Evolutionary conservation across 2,329 filamentous ascomycete species (phyloP).

Genomic region (Pseudocercospora fuligena): DNA sequence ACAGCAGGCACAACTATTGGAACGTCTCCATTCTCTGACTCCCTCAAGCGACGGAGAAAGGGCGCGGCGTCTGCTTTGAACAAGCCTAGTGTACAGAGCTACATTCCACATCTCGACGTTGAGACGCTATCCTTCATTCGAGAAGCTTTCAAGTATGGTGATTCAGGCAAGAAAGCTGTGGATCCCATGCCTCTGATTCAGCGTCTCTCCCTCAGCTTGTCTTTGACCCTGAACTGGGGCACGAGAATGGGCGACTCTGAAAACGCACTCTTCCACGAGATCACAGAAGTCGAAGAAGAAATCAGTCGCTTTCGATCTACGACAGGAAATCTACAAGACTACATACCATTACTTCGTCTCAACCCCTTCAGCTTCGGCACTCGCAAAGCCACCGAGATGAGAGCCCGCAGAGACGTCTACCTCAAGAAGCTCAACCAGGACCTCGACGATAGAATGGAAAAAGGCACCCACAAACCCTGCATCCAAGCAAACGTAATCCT

Average conservation of each 20-base stretch:
- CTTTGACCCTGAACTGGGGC: constrained; percentile 70
- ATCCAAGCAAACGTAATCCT: constrained; percentile 70
- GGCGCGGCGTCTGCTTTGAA: constrained; percentile 69
- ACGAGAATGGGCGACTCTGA: constrained; percentile 63
- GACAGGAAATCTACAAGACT: constrained; percentile 66
- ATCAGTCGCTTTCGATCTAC: constrained; percentile 65
- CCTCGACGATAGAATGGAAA: constrained; percentile 64
- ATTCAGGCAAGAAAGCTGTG: constrained; percentile 58
- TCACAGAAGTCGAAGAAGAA: constrained; percentile 66
- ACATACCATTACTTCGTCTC: constrained; percentile 62
- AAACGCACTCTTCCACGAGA: constrained; percentile 65
- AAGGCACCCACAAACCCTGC: constrained; percentile 65
- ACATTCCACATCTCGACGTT: constrained; percentile 65
- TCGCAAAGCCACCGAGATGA: constrained; percentile 63
- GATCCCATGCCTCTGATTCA: constrained; percentile 73
- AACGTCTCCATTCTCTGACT: constrained; percentile 69
- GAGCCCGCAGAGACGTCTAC: constrained; percentile 64
- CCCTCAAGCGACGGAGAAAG: constrained; percentile 66
- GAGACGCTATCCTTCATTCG: constrained; percentile 67
- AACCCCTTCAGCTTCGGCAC: constrained; percentile 67
- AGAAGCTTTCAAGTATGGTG: constrained; percentile 64
- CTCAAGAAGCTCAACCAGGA: constrained; percentile 62
- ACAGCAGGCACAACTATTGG: constrained; percentile 71
- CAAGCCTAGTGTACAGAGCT: constrained; percentile 66
- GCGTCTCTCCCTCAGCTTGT: constrained; percentile 64